Percentiles rank a stretch among this genome's conserved stretches.
Evolutionary conservation across 345 rosid species (phyloP).

Genomic region (Psidium friedrichsthalianum): DNA sequence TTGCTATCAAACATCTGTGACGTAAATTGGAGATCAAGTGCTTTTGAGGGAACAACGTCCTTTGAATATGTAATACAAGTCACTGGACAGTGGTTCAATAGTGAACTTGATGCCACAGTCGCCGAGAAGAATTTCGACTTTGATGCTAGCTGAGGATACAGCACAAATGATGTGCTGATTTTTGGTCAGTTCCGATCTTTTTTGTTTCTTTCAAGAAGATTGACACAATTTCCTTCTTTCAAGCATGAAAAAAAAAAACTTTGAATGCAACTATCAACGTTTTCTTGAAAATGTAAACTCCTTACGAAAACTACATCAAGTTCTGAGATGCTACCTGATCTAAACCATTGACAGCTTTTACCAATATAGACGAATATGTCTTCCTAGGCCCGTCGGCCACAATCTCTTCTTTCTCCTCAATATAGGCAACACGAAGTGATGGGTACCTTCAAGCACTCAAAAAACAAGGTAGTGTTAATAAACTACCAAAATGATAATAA

Average conservation of each 20-base stretch:
- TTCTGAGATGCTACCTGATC: conserved; percentile 49
- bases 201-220: not conserved
- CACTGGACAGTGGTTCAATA: not conserved
- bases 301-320: not conserved
- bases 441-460: conserved; percentile 44
- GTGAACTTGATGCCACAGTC: not conserved
- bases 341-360: conserved; percentile 62
- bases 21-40: not conserved
- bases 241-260: not conserved
- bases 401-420: conserved; percentile 87
- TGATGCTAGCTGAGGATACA: not conserved
- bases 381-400: conserved; percentile 22
- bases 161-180: not conserved
- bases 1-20: not conserved
- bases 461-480: not conserved
- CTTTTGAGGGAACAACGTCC: not conserved
- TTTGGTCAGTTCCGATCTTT: not conserved
- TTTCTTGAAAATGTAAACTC: not conserved
- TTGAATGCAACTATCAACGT: not conserved
- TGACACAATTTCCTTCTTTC: not conserved
- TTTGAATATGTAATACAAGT: not conserved
- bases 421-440: conserved; percentile 86
- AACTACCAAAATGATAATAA: not conserved
- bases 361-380: conserved; percentile 75
- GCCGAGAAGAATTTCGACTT: not conserved